These are phyloP conservation scores for Trifolium dubium DNA, from an alignment of 306 rosid species.

Conservation along the genomic window DNA sequence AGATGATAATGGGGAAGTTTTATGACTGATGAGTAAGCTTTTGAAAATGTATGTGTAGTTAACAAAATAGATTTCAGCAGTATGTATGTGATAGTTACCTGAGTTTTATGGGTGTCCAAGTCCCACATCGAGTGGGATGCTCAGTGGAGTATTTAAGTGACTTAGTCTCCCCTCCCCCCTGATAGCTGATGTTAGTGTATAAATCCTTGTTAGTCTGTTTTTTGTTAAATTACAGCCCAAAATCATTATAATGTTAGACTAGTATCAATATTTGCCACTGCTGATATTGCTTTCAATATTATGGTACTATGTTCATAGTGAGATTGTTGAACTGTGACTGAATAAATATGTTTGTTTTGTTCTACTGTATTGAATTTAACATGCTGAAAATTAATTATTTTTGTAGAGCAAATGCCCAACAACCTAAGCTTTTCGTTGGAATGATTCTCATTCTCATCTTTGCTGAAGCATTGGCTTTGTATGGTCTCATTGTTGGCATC, in stretches of 20 bases:
- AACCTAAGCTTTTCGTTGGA: constrained; percentile 72
- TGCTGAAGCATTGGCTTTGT: constrained; percentile 76
- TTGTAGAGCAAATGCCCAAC: constrained; percentile 71
- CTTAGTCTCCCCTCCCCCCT: background rate
- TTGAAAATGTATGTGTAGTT: background rate
- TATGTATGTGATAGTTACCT: background rate
- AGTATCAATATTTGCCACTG: constrained; percentile 4
- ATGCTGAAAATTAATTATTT: constrained; percentile 17
- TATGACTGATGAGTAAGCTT: background rate
- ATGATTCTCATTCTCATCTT: constrained; percentile 82
- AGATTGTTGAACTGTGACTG: constrained; percentile 12
- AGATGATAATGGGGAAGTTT: background rate
- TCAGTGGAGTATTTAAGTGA: background rate
- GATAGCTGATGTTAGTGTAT: background rate
- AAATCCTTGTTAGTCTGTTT: constrained; percentile 2
- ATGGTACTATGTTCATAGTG: background rate
- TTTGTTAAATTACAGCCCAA: background rate
- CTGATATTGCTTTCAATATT: constrained; percentile 14
- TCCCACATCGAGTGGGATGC: background rate
- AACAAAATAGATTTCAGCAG: background rate
- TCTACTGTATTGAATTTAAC: constrained; percentile 13
- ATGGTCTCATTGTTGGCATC: constrained; percentile 81
- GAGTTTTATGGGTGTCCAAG: background rate
- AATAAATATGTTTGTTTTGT: background rate
- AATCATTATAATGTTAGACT: background rate